Conservation (phyloP, 1,284 basidiomycete species). For the Puccinia hordei region DNA sequence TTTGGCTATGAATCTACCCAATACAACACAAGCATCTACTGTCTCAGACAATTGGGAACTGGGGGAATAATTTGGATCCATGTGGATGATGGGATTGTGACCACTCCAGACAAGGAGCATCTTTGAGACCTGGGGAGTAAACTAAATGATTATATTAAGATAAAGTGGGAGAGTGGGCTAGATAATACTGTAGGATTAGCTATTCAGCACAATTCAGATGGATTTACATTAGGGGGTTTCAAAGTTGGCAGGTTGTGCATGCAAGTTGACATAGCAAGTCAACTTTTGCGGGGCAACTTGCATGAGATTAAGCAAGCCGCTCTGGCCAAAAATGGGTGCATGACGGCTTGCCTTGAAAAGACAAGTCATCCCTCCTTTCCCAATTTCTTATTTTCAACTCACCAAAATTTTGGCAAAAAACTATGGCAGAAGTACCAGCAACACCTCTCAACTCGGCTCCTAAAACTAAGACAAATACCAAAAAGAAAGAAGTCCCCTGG, state of each 20-base stretch:
- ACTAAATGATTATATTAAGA: neutral
- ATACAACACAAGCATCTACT: constrained; percentile 11
- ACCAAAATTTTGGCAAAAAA: neutral
- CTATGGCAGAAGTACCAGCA: too few species aligned
- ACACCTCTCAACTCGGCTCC: neutral
- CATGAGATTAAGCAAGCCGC: too few species aligned
- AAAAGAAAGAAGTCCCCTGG: too few species aligned
- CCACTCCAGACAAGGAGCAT: neutral
- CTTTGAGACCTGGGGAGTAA: neutral
- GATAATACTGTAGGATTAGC: constrained; percentile 4
- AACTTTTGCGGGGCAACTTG: too few species aligned
- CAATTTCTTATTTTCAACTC: neutral
- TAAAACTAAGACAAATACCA: too few species aligned
- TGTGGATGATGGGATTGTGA: neutral
- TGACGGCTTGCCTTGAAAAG: too few species aligned
- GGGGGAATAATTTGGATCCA: neutral
- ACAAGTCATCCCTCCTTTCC: too few species aligned
- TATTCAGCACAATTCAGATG: too few species aligned
- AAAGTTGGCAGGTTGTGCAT: too few species aligned
- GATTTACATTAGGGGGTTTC: too few species aligned
- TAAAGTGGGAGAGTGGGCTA: neutral
- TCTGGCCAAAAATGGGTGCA: too few species aligned
- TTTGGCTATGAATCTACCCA: neutral
- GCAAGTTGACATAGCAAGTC: too few species aligned
- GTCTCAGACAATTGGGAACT: neutral